These are phyloP conservation scores for Diatrype stigma DNA, from an alignment of 2,329 filamentous ascomycete genomes.

Conservation along the genomic window DNA sequence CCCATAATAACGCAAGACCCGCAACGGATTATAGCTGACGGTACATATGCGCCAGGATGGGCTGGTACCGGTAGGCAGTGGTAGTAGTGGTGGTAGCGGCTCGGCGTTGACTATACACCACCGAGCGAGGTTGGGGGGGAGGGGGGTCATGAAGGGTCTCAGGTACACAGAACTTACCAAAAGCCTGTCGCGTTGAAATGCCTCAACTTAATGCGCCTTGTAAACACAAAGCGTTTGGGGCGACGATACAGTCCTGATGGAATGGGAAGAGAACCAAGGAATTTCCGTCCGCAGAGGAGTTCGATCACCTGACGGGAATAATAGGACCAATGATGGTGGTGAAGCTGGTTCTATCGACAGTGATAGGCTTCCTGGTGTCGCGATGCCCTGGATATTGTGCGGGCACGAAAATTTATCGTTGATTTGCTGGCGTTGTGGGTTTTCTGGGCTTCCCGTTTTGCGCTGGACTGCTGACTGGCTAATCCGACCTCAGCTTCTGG, in stretches of 20 bases:
- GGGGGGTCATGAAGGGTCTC: constrained; percentile 11
- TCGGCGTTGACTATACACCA: constrained; percentile 12
- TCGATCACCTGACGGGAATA: constrained; percentile 48
- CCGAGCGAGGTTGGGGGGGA: constrained; percentile 2
- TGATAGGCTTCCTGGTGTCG: constrained; percentile 47
- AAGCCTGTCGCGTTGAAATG: constrained; percentile 16
- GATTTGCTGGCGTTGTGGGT: constrained; percentile 43
- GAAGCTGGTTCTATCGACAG: constrained; percentile 38
- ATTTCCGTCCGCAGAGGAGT: constrained; percentile 38
- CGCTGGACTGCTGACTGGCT: constrained; percentile 30
- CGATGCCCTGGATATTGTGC: constrained; percentile 34
- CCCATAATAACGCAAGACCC: constrained; percentile 17
- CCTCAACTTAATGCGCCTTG: not conserved
- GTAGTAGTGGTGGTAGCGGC: constrained; percentile 13
- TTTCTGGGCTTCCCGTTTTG: constrained; percentile 22
- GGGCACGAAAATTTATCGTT: constrained; percentile 40
- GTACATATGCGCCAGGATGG: constrained; percentile 21
- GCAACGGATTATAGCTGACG: constrained; percentile 16
- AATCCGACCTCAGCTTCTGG: constrained; percentile 14
- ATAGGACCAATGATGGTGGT: constrained; percentile 43
- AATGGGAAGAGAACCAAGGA: constrained; percentile 24
- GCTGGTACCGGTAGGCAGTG: constrained; percentile 11
- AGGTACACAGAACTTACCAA: constrained; percentile 16
- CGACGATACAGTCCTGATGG: constrained; percentile 23
- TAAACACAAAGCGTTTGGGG: not conserved